Evolutionary conservation across 495 filamentous ascomycete species (phyloP).

Genomic region (Podospora anserina): DNA sequence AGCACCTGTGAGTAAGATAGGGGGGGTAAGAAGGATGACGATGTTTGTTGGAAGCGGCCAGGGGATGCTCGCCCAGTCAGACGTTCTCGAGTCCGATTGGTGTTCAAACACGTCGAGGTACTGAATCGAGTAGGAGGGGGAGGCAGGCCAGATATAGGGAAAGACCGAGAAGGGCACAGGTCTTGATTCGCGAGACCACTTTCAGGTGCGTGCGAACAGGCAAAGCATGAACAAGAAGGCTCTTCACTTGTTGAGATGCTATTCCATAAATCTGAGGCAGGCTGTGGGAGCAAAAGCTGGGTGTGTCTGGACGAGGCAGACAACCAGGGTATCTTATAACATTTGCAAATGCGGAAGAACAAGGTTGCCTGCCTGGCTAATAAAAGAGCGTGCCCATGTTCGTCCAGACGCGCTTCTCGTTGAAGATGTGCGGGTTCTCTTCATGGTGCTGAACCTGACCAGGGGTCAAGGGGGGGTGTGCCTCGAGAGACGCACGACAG

Average conservation of each 20-base stretch:
- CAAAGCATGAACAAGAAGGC: constrained; percentile 13
- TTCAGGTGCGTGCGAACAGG: constrained; percentile 18
- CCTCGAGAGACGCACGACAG: constrained; percentile 19
- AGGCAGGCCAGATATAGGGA: constrained; percentile 31
- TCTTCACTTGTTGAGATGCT: constrained; percentile 10
- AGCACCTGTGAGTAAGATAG: constrained; percentile 25
- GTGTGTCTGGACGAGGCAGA: constrained; percentile 30
- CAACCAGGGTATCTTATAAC: constrained; percentile 34
- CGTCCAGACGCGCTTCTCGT: constrained; percentile 22
- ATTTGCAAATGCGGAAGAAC: constrained; percentile 22
- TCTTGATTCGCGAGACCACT: constrained; percentile 19
- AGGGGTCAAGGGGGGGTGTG: constrained; percentile 17
- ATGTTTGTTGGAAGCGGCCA: constrained; percentile 22
- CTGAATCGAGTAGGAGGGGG: constrained; percentile 21
- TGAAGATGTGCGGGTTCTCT: constrained; percentile 25
- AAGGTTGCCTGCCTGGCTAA: constrained; percentile 37
- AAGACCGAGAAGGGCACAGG: constrained; percentile 15
- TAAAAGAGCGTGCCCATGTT: constrained; percentile 29
- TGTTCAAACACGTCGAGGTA: constrained; percentile 24
- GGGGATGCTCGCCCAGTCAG: constrained; percentile 23
- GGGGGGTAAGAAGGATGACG: constrained; percentile 22
- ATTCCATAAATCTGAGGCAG: constrained; percentile 26
- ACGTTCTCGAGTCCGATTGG: constrained; percentile 32
- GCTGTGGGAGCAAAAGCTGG: constrained; percentile 25
- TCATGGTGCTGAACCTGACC: constrained; percentile 19